phyloP scores from a whole-genome alignment of 2,329 filamentous ascomycete species.

The Elsinoe batatas region DNA sequence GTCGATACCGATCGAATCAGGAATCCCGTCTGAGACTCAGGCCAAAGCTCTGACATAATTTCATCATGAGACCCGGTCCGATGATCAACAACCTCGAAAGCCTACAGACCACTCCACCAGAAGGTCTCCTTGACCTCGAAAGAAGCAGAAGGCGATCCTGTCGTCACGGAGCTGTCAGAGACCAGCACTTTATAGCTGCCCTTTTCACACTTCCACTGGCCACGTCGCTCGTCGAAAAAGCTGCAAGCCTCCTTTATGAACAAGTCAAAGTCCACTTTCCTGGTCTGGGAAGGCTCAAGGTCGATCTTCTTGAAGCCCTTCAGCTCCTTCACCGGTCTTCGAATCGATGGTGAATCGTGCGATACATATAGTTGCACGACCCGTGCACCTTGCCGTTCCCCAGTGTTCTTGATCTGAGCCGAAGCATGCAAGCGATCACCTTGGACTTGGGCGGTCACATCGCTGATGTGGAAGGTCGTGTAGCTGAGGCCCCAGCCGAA shows the following conservation, averaged over 20 bases:
- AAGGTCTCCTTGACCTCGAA: no score
- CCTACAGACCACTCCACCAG: no score
- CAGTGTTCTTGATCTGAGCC: constrained; percentile 41
- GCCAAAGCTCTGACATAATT: no score
- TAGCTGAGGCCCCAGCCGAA: constrained; percentile 33
- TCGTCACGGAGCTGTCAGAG: no score
- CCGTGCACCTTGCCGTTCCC: constrained; percentile 37
- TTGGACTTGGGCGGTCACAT: neutral
- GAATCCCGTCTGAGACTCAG: no score
- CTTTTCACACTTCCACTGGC: constrained; percentile 14
- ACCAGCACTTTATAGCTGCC: no score
- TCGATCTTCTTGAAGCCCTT: constrained; percentile 34
- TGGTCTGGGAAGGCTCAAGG: constrained; percentile 21
- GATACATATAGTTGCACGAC: constrained; percentile 49
- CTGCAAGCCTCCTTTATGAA: constrained; percentile 32
- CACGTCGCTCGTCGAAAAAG: constrained; percentile 34
- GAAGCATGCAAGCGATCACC: neutral
- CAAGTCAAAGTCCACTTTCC: constrained; percentile 28
- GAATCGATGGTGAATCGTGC: constrained; percentile 28
- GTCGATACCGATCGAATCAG: no score
- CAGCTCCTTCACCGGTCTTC: constrained; percentile 36
- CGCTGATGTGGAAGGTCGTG: constrained; percentile 25
- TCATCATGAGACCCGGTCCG: no score
- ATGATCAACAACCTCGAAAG: no score
- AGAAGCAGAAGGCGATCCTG: no score